Evolutionary conservation across 805 yeast species (phyloP).

Genomic region (Kuraishia borneana): DNA sequence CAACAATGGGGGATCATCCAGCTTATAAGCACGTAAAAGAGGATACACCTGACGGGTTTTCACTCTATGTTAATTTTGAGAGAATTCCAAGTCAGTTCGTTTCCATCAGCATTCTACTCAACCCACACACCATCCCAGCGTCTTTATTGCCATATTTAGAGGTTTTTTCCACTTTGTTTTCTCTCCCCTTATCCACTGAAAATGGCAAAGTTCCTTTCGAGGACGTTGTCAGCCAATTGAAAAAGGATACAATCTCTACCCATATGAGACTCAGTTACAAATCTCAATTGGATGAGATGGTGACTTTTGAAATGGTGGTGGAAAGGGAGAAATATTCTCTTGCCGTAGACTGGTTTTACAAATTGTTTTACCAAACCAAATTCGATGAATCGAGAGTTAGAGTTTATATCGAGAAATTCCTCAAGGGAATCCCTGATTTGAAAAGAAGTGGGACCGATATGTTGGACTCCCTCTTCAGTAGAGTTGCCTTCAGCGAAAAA

Average conservation of each 20-base stretch:
- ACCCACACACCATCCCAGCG: constrained; percentile 40
- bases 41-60: constrained; percentile 26
- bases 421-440: constrained; percentile 48
- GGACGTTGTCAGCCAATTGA: constrained; percentile 61
- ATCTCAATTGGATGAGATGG: constrained; percentile 53
- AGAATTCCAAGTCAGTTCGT: constrained; percentile 72
- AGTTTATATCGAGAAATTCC: constrained; percentile 49
- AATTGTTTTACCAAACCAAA: constrained; percentile 50
- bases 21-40: constrained; percentile 8
- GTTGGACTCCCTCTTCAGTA: constrained; percentile 51
- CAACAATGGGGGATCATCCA: constrained; percentile 12
- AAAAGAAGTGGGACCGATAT: constrained; percentile 56
- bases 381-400: constrained; percentile 67
- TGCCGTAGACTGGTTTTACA: constrained; percentile 70
- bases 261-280: constrained; percentile 46
- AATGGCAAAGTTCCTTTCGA: constrained; percentile 61
- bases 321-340: constrained; percentile 47
- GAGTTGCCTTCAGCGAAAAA: constrained; percentile 40
- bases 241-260: constrained; percentile 60
- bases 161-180: constrained; percentile 51
- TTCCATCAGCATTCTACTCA: constrained; percentile 49
- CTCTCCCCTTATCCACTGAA: constrained; percentile 57
- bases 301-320: constrained; percentile 51
- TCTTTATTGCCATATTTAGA: constrained; percentile 53
- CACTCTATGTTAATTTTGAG: constrained; percentile 70